phyloP scores from a whole-genome alignment of 768 basidiomycete species.

The Lactarius pseudohatsudake region DNA sequence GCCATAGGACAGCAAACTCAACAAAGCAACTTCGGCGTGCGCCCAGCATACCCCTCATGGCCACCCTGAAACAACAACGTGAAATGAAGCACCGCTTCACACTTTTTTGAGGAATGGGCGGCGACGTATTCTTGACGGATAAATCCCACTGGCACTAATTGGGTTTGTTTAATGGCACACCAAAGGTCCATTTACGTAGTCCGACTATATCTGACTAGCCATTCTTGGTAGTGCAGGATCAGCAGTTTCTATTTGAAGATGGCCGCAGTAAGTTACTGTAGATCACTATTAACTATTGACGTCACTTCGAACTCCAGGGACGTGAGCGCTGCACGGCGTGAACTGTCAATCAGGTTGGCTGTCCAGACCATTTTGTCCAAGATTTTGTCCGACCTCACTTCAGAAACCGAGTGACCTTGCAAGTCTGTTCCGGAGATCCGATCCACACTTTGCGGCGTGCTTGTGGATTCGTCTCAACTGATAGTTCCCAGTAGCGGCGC shows the following conservation, averaged over 20 bases:
- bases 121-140: not conserved
- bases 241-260: too few relatives aligned
- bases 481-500: not conserved
- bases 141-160: not conserved
- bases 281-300: not conserved
- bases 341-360: not conserved
- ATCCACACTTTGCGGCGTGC: not conserved
- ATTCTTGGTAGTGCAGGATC: not conserved
- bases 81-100: not conserved
- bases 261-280: too few relatives aligned
- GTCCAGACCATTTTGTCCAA: not conserved
- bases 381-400: not conserved
- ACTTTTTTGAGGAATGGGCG: not conserved
- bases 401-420: not conserved
- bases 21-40: not conserved
- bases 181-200: not conserved
- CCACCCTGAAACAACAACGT: not conserved
- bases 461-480: too few relatives aligned
- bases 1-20: not conserved
- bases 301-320: not conserved
- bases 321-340: not conserved
- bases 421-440: not conserved
- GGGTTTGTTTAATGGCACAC: not conserved
- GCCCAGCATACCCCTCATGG: not conserved
- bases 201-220: not conserved